Conservation (phyloP, 2,329 filamentous ascomycete species). For the Fusarium brachygibbosum region DNA sequence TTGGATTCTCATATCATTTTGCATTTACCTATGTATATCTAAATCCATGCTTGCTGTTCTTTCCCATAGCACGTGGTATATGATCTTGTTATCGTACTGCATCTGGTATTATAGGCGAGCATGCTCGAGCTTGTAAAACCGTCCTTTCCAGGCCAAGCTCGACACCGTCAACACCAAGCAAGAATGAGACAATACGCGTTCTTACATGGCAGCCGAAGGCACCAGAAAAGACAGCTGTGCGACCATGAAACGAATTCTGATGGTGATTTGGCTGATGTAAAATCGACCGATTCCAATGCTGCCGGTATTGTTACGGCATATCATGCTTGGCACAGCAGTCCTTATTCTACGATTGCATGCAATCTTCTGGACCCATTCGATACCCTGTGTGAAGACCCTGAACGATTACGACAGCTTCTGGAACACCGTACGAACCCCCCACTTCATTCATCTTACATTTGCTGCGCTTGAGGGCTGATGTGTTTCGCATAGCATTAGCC, state of each 20-base stretch:
- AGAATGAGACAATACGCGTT: rapidly evolving
- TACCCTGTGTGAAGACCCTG: slow-evolving; percentile 10
- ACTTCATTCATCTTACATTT: rapidly evolving
- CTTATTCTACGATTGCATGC: background rate
- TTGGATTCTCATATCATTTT: background rate
- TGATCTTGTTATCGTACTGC: rapidly evolving
- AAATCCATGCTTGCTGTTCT: background rate
- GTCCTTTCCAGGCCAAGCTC: rapidly evolving
- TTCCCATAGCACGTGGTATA: rapidly evolving
- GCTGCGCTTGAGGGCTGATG: background rate
- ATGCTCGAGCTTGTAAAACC: background rate
- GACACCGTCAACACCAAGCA: background rate
- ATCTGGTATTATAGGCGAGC: rapidly evolving
- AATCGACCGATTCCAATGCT: too few species aligned
- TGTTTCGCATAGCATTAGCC: background rate
- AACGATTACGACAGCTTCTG: slow-evolving; percentile 1
- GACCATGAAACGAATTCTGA: rapidly evolving
- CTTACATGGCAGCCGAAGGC: rapidly evolving
- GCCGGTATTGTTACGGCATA: rapidly evolving
- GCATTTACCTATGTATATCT: background rate
- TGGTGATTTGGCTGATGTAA: rapidly evolving
- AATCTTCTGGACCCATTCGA: slow-evolving; percentile 7
- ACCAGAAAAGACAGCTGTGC: rapidly evolving
- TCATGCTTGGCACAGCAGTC: rapidly evolving
- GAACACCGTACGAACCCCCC: background rate